Conservation (phyloP, 2,329 filamentous ascomycete genomes). For the Trichoderma semiorbis region DNA sequence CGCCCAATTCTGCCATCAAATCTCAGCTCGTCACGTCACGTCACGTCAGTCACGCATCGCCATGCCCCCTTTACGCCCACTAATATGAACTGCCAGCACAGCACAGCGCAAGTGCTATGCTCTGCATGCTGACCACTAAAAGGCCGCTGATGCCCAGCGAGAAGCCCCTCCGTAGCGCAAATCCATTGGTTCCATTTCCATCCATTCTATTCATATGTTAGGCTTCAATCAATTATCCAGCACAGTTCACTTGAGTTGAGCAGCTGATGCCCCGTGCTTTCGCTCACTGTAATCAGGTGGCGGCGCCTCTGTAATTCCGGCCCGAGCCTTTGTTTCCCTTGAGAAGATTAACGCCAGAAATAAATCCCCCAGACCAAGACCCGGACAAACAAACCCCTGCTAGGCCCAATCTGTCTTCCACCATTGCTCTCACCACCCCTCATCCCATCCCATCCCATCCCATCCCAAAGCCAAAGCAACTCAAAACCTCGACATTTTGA, state of each 20-base stretch:
- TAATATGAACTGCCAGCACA: not conserved
- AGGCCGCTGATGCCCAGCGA: no score
- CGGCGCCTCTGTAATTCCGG: conserved; percentile 33
- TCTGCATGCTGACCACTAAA: no score
- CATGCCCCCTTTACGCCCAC: not conserved
- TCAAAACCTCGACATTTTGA: not conserved
- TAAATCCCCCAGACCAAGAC: not conserved
- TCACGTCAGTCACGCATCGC: not conserved
- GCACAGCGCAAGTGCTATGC: not conserved
- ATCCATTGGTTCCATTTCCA: not conserved
- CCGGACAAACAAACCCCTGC: conserved; percentile 6
- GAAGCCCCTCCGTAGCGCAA: not conserved
- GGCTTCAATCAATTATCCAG: not conserved
- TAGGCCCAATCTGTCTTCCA: conserved; percentile 4
- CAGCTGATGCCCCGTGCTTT: not conserved
- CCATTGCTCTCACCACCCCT: conserved; percentile 15
- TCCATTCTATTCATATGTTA: not conserved
- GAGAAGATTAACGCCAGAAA: not conserved
- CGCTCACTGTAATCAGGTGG: not conserved
- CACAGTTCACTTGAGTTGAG: not conserved
- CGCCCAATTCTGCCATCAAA: not conserved
- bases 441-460: conserved; percentile 7
- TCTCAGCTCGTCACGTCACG: conserved; percentile 7
- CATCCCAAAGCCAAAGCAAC: not conserved
- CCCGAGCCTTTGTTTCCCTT: conserved; percentile 21